Percentiles rank a stretch among this genome's conserved stretches.
Evolutionary conservation across 371 early-diverging fungal species (phyloP).

Genomic region (Fennellomyces sp.): DNA sequence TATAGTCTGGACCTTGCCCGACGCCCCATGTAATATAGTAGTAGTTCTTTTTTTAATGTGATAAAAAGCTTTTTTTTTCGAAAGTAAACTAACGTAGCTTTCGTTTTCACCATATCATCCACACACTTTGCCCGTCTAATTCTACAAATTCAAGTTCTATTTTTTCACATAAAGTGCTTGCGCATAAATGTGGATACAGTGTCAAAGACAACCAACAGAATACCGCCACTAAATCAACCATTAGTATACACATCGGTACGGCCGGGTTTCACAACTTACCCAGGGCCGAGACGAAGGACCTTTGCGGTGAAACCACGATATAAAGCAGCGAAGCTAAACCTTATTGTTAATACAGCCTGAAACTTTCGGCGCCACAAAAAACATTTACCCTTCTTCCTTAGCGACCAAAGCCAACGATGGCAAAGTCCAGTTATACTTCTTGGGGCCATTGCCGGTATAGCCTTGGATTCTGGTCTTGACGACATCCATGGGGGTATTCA

Average conservation of each 20-base stretch:
- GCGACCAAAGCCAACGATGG: slow-evolving; percentile 86
- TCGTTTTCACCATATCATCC: too few relatives aligned
- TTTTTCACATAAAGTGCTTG: slow-evolving; percentile 62
- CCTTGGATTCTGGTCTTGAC: slow-evolving; percentile 97
- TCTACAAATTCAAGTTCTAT: slow-evolving; percentile 5
- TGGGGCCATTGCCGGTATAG: slow-evolving; percentile 62
- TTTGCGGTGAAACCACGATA: slow-evolving; percentile 98
- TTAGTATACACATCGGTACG: not conserved
- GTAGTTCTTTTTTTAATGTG: not conserved
- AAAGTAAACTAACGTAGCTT: too few relatives aligned
- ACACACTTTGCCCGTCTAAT: too few relatives aligned
- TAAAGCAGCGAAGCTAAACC: slow-evolving; percentile 71
- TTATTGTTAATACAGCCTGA: not conserved
- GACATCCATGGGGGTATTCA: slow-evolving; percentile 97
- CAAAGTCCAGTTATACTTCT: slow-evolving; percentile 89
- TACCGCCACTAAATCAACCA: slow-evolving; percentile 55
- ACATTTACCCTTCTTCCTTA: slow-evolving; percentile 85
- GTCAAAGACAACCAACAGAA: slow-evolving; percentile 94
- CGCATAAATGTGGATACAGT: slow-evolving; percentile 86
- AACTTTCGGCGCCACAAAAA: not conserved
- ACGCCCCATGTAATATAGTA: not conserved
- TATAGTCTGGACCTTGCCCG: slow-evolving; percentile 8
- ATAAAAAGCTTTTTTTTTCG: too few relatives aligned
- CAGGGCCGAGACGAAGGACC: slow-evolving; percentile 97
- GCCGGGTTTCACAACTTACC: slow-evolving; percentile 54